Percentiles rank a stretch among this genome's conserved stretches.
Evolutionary conservation across 1,284 basidiomycete species (phyloP).

Genomic region (Cryptococcus maquisensis): DNA sequence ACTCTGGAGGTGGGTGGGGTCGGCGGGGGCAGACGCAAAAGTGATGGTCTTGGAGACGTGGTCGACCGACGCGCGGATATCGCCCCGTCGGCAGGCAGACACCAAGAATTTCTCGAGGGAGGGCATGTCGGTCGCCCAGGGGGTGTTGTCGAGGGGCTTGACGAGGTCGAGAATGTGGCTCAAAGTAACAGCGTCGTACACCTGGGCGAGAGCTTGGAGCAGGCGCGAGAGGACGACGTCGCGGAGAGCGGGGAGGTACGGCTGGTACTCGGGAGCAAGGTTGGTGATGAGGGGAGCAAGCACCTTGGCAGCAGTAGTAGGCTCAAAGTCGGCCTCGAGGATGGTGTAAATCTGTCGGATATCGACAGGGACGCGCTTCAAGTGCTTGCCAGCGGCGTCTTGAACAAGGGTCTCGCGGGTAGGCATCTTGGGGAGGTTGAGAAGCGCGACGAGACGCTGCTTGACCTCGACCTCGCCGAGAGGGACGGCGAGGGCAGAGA

Average conservation of each 20-base stretch:
- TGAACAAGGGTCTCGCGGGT: slow-evolving; percentile 78
- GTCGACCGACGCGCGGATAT: slow-evolving; percentile 83
- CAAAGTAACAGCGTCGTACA: slow-evolving; percentile 87
- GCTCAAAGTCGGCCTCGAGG: slow-evolving; percentile 93
- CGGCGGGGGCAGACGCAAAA: slow-evolving; percentile 54
- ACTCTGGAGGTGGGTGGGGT: slow-evolving; percentile 60
- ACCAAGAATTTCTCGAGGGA: slow-evolving; percentile 89
- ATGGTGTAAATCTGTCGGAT: slow-evolving; percentile 82
- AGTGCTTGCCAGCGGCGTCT: slow-evolving; percentile 81
- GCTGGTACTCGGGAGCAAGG: slow-evolving; percentile 61
- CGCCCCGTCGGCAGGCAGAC: slow-evolving; percentile 83
- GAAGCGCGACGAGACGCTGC: slow-evolving; percentile 75
- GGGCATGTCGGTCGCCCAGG: slow-evolving; percentile 59
- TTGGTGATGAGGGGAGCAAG: slow-evolving; percentile 75
- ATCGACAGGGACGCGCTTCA: slow-evolving; percentile 72
- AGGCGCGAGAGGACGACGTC: slow-evolving; percentile 89
- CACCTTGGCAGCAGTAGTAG: slow-evolving; percentile 76
- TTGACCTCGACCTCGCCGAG: slow-evolving; percentile 69
- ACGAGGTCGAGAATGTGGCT: slow-evolving; percentile 70
- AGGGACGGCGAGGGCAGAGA: slow-evolving; percentile 90
- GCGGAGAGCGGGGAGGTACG: slow-evolving; percentile 86
- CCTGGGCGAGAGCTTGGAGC: slow-evolving; percentile 89
- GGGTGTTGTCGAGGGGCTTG: slow-evolving; percentile 61
- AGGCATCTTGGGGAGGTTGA: slow-evolving; percentile 80
- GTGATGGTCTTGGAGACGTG: slow-evolving; percentile 81